phyloP scores from a whole-genome alignment of 495 filamentous ascomycete species.

The Neurospora pannonica region DNA sequence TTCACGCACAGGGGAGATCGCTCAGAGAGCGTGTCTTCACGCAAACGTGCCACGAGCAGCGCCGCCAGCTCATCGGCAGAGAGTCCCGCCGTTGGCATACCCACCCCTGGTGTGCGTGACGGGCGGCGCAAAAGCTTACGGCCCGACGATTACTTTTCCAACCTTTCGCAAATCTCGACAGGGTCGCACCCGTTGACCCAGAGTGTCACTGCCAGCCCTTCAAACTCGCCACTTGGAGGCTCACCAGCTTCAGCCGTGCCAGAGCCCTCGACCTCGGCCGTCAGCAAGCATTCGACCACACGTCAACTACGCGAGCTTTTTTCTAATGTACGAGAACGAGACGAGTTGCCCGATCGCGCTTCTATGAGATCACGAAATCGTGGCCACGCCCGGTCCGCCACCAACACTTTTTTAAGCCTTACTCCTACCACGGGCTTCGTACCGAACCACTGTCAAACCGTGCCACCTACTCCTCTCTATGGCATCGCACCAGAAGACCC shows the following conservation, averaged over 20 bases:
- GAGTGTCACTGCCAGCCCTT: conserved; percentile 68
- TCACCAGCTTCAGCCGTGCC: conserved; percentile 20
- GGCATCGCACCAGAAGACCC: conserved; percentile 32
- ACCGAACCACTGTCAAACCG: conserved; percentile 28
- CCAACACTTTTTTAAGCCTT: conserved; percentile 40
- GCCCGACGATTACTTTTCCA: conserved; percentile 58
- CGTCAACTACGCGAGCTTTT: conserved; percentile 28
- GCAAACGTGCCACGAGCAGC: conserved; percentile 47
- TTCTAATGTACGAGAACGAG: conserved; percentile 31
- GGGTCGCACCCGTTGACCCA: conserved; percentile 72
- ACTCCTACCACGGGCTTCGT: conserved; percentile 11
- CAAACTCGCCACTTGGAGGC: conserved; percentile 32
- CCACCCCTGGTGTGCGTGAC: conserved; percentile 33
- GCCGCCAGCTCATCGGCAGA: conserved; percentile 45
- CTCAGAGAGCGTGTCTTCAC: conserved; percentile 42
- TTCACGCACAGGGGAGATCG: conserved; percentile 51
- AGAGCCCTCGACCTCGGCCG: conserved; percentile 34
- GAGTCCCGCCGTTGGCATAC: conserved; percentile 23
- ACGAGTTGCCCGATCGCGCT: conserved; percentile 32
- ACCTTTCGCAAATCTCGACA: conserved; percentile 29
- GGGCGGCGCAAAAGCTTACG: conserved; percentile 59
- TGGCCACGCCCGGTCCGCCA: conserved; percentile 40
- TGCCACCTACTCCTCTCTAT: conserved; percentile 40
- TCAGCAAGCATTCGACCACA: conserved; percentile 19
- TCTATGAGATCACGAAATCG: conserved; percentile 22